Conservation (phyloP, 1,139 yeast species). For the Cylindricascospora bacillispora region DNA sequence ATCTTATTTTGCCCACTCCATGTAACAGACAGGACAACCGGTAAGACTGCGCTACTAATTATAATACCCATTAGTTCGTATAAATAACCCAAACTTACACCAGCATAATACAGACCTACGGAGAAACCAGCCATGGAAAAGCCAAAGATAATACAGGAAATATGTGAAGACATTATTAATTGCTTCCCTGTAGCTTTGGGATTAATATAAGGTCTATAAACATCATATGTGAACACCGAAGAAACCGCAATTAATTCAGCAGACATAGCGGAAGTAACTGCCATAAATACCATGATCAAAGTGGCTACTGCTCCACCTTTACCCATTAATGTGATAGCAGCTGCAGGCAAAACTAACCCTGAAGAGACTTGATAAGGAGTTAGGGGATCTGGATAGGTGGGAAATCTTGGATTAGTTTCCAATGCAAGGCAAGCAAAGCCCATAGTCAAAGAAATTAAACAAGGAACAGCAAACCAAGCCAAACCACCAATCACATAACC, state of each 20-base stretch:
- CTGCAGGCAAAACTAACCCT: conserved; percentile 76
- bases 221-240: conserved; percentile 71
- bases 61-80: conserved; percentile 81
- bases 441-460: conserved; percentile 68
- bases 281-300: conserved; percentile 68
- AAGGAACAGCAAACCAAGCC: conserved; percentile 86
- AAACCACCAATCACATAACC: conserved; percentile 86
- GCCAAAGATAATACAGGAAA: conserved; percentile 51
- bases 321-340: conserved; percentile 76
- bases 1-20: conserved; percentile 52
- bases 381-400: conserved; percentile 60
- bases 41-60: conserved; percentile 76
- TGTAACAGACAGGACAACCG: conserved; percentile 58
- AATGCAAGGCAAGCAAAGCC: conserved; percentile 70
- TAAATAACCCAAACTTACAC: conserved; percentile 73
- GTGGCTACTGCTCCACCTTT: conserved; percentile 79
- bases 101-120: conserved; percentile 70
- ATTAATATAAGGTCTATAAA: conserved; percentile 67
- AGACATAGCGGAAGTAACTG: conserved; percentile 69
- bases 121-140: conserved; percentile 70
- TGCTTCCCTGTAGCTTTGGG: conserved; percentile 65
- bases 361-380: conserved; percentile 58
- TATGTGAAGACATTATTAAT: conserved; percentile 56
- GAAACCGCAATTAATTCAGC: conserved; percentile 85
- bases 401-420: conserved; percentile 56